Conservation (phyloP, 345 rosid species). For the Gossypioides kirkii region DNA sequence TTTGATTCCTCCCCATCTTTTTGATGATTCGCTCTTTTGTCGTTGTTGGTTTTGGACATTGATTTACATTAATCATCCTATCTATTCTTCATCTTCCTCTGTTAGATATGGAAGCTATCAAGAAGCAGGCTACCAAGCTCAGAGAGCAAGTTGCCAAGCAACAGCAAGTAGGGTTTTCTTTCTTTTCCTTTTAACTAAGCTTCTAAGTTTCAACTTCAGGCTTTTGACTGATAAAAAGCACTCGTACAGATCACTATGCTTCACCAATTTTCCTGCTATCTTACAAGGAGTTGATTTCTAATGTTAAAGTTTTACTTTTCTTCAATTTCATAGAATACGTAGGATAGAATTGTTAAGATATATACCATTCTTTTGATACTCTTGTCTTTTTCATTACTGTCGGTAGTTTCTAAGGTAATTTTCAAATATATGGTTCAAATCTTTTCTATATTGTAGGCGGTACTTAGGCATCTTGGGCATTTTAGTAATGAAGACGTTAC, state of each 20-base stretch:
- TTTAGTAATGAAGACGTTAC: conserved; percentile 51
- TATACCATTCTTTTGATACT: not conserved
- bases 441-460: conserved; percentile 40
- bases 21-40: not conserved
- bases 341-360: not conserved
- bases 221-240: not conserved
- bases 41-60: not conserved
- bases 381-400: not conserved
- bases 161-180: conserved; percentile 53
- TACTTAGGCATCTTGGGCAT: conserved; percentile 78
- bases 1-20: not conserved
- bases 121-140: conserved; percentile 82
- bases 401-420: not conserved
- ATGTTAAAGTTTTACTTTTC: not conserved
- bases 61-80: not conserved
- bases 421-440: not conserved
- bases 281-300: not conserved
- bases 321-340: not conserved
- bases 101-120: conserved; percentile 62
- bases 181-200: not conserved
- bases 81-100: not conserved
- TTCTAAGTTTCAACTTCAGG: not conserved
- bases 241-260: not conserved
- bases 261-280: not conserved
- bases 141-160: conserved; percentile 94